Evolutionary conservation across 225 moss, liverwort and hornwort species (phyloP).

Genomic region (Sphagnum contortum): DNA sequence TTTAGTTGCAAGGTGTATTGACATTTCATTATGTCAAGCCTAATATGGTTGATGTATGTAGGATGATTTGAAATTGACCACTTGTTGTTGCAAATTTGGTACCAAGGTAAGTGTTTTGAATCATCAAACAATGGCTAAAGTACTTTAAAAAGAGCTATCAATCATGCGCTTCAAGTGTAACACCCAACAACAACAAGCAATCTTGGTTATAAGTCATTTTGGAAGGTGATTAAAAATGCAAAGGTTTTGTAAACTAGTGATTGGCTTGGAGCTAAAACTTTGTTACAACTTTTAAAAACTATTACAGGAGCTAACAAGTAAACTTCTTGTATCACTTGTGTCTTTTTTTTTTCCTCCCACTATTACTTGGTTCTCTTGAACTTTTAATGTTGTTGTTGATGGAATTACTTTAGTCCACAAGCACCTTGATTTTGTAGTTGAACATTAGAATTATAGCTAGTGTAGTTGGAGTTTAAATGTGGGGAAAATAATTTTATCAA

Average conservation of each 20-base stretch:
- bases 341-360: too few species aligned
- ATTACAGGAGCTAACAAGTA: conserved; percentile 66
- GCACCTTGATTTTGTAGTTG: conserved; percentile 25
- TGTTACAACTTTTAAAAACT: conserved; percentile 75
- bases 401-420: too few species aligned
- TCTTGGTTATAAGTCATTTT: conserved; percentile 51
- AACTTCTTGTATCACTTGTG: background rate
- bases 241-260: conserved; percentile 49
- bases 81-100: conserved; percentile 85
- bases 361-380: too few species aligned
- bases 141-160: conserved; percentile 75
- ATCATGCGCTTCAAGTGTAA: conserved; percentile 84
- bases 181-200: conserved; percentile 63
- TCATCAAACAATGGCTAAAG: conserved; percentile 83
- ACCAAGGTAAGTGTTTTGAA: conserved; percentile 70
- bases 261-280: conserved; percentile 77
- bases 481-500: conserved; percentile 92
- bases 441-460: conserved; percentile 69
- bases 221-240: conserved; percentile 27
- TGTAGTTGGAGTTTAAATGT: conserved; percentile 90
- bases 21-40: too few species aligned
- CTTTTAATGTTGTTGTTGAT: too few species aligned
- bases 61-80: too few species aligned
- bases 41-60: too few species aligned
- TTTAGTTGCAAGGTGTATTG: too few species aligned